Evolutionary conservation across 2,329 filamentous ascomycete genomes (phyloP), one percentile per base, ranked within the genome.

Genomic region (Fusarium papillatum): DNA sequence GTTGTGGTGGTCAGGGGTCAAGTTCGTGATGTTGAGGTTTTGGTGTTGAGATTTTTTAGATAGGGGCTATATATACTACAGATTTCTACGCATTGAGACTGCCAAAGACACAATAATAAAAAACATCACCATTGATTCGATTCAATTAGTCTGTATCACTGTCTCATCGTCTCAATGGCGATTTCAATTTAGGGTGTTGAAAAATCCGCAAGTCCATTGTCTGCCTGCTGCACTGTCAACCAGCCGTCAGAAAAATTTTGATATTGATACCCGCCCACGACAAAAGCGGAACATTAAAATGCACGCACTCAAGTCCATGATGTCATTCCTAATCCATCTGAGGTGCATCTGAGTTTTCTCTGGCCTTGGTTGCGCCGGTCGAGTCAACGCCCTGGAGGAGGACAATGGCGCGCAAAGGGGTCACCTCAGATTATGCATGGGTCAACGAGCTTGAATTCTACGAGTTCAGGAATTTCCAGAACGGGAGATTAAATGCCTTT

Each of bases 241-340:
- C 46, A 29, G 66, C 57, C 50, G 60, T 39, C 46, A 22, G 55
- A 31, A 41, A 46, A 34, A 34, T 22, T 73, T 73, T 73, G 71
- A 73, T 73, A 72, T 72, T 73, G 39, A 22, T 38, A 39, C 39
- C 69, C 41, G 53, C 60, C 48, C 38, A 26, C 29, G 61, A 64
- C 60, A 13, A 17, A 24, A 31, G 50, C 31, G 14, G 29, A 19
- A 60, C 65, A 62, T 73, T 48, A 43, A 38, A 38, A 24, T 69
- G 11, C 17, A 31, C 26, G 36, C 55, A 69, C 61, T 59, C 29
- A 22, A 43, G 26, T 14, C 29, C 14, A 11, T 39, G 4, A 16
- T 34, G 29, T 17, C 31, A 26, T 26, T 9, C 48, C 64, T 68
- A 64, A 53, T 46, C 29, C 36, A 2, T 60, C 36, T 24, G 19